Evolutionary conservation across 2,329 filamentous ascomycete genomes (phyloP), one percentile per base, ranked within the genome.

Genomic region (Capronia epimyces): DNA sequence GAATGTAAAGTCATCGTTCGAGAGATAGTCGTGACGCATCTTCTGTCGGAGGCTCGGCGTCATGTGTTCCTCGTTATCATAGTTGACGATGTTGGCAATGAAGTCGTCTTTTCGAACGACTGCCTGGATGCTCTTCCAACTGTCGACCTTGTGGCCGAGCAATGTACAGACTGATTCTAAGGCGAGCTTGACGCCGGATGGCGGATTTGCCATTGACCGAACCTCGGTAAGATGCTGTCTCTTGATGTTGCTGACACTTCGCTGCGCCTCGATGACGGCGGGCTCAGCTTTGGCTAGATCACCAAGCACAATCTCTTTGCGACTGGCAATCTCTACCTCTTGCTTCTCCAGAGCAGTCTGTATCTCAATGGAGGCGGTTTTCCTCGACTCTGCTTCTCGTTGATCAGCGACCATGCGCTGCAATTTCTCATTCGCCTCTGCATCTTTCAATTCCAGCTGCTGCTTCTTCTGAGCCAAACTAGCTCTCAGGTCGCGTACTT

Each of bases 161-260:
- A 98, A 74, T 0, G 90, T 93, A 73, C 93, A 97, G 4, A 98
- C 94, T n/a, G 93, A 88, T 66, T 97, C 91, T 51, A 98, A 78
- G 1, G 93, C 89, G 61, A 97, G 81, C 65, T 89, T 85, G 61
- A 98, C 94, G 75, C 89, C 89, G 60, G 83, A 78, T 7, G 93
- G 93, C 5, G 93, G 93, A 63, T 89, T 94, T 60, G 84, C 83
- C 93, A 98, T 97, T 59, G 91, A 95, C 66, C 93, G 83, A 44
- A 98, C 91, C 82, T 98, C 93, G 10, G 90, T 96, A 59, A 98
- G 78, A 69, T 98, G 93, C 67, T 95, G 89, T 66, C 87, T 83
- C 76, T 97, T 98, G 75, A 98, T 98, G 75, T 94, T 96, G 74
- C 87, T 93, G 69, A 98, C 94, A 71, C 90, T 96, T 67, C 89